phyloP scores from a whole-genome alignment of 805 yeast species.

The Wickerhamiella brachini region DNA sequence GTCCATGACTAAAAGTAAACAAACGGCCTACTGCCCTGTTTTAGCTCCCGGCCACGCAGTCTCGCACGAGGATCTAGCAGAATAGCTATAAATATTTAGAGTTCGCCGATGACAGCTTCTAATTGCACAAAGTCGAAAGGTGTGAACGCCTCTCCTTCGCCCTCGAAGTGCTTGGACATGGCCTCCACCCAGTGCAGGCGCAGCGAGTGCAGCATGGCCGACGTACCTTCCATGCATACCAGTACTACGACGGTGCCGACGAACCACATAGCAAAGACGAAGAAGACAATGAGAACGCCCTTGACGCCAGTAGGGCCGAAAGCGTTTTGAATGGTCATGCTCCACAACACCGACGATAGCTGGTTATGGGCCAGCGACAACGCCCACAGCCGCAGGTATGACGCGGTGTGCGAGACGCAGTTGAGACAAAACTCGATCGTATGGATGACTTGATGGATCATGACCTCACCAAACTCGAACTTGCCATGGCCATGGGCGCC shows the following conservation, averaged over 20 bases:
- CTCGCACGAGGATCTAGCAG: too few relatives aligned
- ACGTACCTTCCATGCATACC: conserved; percentile 96
- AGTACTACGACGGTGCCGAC: conserved; percentile 77
- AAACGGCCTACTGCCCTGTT: too few relatives aligned
- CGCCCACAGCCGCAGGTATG: conserved; percentile 94
- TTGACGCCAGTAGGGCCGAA: conserved; percentile 51
- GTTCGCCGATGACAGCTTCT: background rate
- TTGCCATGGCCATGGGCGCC: conserved; percentile 30
- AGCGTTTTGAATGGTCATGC: conserved; percentile 80
- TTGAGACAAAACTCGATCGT: conserved; percentile 95
- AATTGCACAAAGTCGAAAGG: conserved; percentile 55
- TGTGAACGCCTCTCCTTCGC: conserved; percentile 82
- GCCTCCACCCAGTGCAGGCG: conserved; percentile 99
- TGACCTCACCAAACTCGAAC: conserved; percentile 77
- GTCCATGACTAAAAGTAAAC: conserved; percentile 1
- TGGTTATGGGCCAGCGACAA: conserved; percentile 93
- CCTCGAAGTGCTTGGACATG: conserved; percentile 95
- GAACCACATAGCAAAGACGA: conserved; percentile 91
- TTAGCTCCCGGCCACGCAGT: too few relatives aligned
- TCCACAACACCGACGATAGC: conserved; percentile 84
- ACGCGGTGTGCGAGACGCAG: conserved; percentile 95
- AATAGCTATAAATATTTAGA: background rate
- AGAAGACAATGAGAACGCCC: conserved; percentile 60
- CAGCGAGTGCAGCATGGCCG: conserved; percentile 95
- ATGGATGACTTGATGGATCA: conserved; percentile 95